These are phyloP conservation scores for Pascua guehoae DNA, from an alignment of 1,284 basidiomycete species.

Conservation along the genomic window DNA sequence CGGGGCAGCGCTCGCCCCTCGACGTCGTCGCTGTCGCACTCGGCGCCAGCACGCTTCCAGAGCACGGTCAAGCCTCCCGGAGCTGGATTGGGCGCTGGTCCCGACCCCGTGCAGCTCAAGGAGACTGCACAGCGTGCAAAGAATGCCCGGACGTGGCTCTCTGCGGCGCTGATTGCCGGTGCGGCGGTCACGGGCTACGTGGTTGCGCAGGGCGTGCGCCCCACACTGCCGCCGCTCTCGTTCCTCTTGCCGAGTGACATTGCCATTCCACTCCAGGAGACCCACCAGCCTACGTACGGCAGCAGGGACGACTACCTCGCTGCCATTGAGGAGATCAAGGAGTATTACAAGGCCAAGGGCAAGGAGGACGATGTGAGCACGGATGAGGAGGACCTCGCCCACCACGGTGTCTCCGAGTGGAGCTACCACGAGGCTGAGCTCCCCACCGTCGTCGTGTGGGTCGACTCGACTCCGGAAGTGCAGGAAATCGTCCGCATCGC, in stretches of 20 bases:
- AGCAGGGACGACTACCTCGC: slow-evolving; percentile 28
- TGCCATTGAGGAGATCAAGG: slow-evolving; percentile 36
- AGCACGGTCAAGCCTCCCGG: neutral
- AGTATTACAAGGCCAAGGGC: slow-evolving; percentile 23
- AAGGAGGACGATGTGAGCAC: slow-evolving; percentile 39
- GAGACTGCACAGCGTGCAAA: neutral
- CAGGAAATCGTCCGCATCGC: slow-evolving; percentile 42
- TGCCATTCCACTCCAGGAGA: slow-evolving; percentile 30
- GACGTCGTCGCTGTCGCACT: neutral
- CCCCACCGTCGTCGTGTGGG: slow-evolving; percentile 50
- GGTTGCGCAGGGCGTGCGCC: neutral
- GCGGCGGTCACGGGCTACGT: slow-evolving; percentile 4
- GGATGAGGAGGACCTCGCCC: slow-evolving; percentile 43
- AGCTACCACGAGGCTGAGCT: slow-evolving; percentile 45
- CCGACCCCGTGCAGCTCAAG: neutral
- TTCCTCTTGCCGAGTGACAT: slow-evolving; percentile 24
- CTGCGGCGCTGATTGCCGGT: slow-evolving; percentile 1
- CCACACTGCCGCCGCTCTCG: slow-evolving; percentile 2
- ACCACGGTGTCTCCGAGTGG: slow-evolving; percentile 48
- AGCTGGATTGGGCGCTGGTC: too few species aligned
- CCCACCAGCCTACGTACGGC: slow-evolving; percentile 38
- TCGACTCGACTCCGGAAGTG: slow-evolving; percentile 44
- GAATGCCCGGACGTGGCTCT: neutral
- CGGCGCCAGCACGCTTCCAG: neutral
- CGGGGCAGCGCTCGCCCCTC: neutral